Evolutionary conservation across 257 asterid species (phyloP), one percentile per base, ranked within the genome.

Genomic region (Scutellaria baicalensis): DNA sequence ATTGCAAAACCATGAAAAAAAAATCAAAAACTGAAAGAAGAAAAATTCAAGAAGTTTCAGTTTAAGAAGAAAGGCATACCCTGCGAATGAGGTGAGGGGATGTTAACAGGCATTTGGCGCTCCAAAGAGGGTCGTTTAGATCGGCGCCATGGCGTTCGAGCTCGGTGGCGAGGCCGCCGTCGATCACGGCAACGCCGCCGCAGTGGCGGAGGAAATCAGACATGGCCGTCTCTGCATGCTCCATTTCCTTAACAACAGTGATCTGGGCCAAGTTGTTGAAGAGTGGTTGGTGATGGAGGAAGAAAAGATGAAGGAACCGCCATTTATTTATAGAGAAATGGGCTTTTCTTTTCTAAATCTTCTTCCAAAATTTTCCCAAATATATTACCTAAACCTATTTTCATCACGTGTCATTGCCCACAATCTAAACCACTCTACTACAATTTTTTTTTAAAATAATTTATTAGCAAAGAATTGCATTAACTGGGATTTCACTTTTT

Each of bases 81-180:
- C 80, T 40, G 47, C 95, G 97, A 68, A 91, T 81, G 69, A 89
- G 96, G 71, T 91, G 95, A 63, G 97, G 89, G 21, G 90, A 86
- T 33, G 85, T 84, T 69, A 89, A 83, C 69, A 91, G 88, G 72
- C 97, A 91, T 78, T 89, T 89, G 71, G 96, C 97, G 72, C 97
- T 91, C 96, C 97, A 91, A 1, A 91, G 93, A 47, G 96, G 93
- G 71, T 91, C 95, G 74, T 89, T 86, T 40, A 91, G 93, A 87
- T 89, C 80, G 44, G 95, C 93, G 6, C 96, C 96, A 72, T 84
- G 90, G 52, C 91, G 88, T 75, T 91, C 97, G 42, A 91, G 91
- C 83, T 91, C 95, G 75, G 97, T 91, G 63, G 97, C 96, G 31
- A 91, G 87, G 2, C 97, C 97, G 54, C 97, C 96, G 89, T 91